Evolutionary conservation across 164 flowering plant genomes (phyloP).

Genomic region (Echeveria elegans): DNA sequence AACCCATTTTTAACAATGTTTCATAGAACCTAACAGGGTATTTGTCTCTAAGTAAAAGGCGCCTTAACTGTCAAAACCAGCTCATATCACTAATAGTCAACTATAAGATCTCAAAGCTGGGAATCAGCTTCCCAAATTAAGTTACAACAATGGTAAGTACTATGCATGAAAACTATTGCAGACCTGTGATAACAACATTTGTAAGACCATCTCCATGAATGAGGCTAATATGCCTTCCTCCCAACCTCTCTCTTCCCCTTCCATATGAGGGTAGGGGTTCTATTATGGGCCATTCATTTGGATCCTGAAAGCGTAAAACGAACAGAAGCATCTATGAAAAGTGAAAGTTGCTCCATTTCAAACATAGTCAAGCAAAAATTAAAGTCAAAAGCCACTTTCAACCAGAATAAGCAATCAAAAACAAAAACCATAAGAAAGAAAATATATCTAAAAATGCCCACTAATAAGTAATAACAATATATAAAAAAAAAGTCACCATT

Average conservation of each 20-base stretch:
- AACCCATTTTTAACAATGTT: neutral
- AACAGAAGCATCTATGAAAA: neutral
- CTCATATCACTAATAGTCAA: neutral
- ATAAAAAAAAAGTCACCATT: neutral
- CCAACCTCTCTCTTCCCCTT: constrained; percentile 93
- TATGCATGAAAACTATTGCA: neutral
- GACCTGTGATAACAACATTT: constrained; percentile 90
- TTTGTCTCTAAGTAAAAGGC: neutral
- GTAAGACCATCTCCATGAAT: constrained; percentile 74
- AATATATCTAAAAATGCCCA: no score
- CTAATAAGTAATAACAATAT: no score
- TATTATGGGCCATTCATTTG: constrained; percentile 84
- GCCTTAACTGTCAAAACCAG: no score
- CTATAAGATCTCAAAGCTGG: neutral
- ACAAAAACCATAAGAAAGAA: no score
- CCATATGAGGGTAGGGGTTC: constrained; percentile 95
- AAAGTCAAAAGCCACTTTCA: neutral
- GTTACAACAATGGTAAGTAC: neutral
- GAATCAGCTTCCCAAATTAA: neutral
- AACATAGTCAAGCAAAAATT: no score
- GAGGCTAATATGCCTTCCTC: constrained; percentile 94
- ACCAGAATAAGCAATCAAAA: neutral
- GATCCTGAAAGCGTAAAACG: constrained; percentile 32
- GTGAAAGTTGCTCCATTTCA: neutral
- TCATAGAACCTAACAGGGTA: neutral